Conservation (phyloP, 805 yeast genomes). For the Cyberlindnera americana region DNA sequence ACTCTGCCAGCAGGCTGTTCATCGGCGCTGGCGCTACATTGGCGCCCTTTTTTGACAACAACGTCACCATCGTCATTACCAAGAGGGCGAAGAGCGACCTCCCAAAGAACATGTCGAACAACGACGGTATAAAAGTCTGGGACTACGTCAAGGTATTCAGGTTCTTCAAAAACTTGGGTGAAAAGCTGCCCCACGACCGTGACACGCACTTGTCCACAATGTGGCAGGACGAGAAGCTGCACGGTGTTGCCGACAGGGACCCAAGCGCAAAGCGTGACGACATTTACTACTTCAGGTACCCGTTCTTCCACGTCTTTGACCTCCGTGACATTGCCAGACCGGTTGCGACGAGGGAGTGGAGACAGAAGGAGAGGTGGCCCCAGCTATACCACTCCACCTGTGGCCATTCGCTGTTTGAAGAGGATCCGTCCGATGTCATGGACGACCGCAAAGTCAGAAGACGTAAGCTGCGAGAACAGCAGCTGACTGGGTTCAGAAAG, state of each 20-base stretch:
- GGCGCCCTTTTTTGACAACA: constrained; percentile 54
- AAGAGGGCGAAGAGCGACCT: constrained; percentile 46
- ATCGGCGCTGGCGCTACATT: constrained; percentile 49
- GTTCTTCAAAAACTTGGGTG: constrained; percentile 66
- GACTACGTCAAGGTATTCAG: constrained; percentile 78
- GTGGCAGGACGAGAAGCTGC: constrained; percentile 77
- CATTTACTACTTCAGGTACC: constrained; percentile 71
- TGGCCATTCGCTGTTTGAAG: constrained; percentile 78
- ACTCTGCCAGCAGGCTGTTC: constrained; percentile 31
- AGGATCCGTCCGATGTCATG: constrained; percentile 43
- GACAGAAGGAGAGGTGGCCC: constrained; percentile 47
- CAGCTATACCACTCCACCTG: constrained; percentile 55
- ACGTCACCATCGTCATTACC: constrained; percentile 72
- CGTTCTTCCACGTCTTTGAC: constrained; percentile 78
- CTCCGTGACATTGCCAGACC: constrained; percentile 76
- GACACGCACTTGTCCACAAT: constrained; percentile 51
- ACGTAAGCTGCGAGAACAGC: constrained; percentile 24
- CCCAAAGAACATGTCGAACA: constrained; percentile 46
- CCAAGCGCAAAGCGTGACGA: constrained; percentile 84
- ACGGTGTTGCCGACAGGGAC: constrained; percentile 87
- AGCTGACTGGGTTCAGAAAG: constrained; percentile 39
- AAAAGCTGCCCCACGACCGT: constrained; percentile 18
- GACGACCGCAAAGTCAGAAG: constrained; percentile 39
- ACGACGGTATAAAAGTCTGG: constrained; percentile 63
- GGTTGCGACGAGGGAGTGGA: constrained; percentile 81